These are phyloP conservation scores for Penicillium palitans DNA, from an alignment of 2,329 filamentous ascomycete genomes.

Conservation along the genomic window DNA sequence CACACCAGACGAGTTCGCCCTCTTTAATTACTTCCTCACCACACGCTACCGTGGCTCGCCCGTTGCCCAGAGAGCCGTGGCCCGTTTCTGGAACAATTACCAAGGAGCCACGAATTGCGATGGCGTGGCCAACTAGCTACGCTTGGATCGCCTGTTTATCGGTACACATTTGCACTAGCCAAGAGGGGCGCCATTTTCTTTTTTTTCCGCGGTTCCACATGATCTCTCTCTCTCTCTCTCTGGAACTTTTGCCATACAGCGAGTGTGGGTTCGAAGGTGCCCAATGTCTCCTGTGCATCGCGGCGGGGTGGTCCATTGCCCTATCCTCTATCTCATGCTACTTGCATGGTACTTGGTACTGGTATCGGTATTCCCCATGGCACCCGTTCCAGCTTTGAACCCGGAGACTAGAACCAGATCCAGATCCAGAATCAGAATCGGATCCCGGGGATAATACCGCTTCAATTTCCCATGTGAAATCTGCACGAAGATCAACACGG, in stretches of 20 bases:
- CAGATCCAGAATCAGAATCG: background rate
- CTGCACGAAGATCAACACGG: background rate
- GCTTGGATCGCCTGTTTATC: background rate
- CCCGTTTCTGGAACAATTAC: conserved; percentile 57
- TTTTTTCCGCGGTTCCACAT: background rate
- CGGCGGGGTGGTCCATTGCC: background rate
- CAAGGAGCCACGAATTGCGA: conserved; percentile 28
- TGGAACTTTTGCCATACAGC: background rate
- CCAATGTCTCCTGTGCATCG: background rate
- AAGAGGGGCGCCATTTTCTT: background rate
- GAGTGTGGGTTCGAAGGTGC: background rate
- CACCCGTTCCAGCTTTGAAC: background rate
- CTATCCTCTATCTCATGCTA: background rate
- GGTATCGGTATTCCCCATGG: background rate
- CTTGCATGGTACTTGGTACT: background rate
- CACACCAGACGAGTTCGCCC: conserved; percentile 73
- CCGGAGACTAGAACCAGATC: background rate
- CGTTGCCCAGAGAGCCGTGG: conserved; percentile 54
- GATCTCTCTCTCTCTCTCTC: background rate
- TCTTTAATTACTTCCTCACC: conserved; percentile 79
- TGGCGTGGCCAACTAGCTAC: conserved; percentile 26
- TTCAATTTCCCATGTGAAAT: background rate
- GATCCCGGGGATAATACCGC: background rate
- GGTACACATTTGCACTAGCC: background rate
- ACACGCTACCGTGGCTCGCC: conserved; percentile 59